Conservation (phyloP, 352 stramenopile species). For the Globisporangium takayamanum region DNA sequence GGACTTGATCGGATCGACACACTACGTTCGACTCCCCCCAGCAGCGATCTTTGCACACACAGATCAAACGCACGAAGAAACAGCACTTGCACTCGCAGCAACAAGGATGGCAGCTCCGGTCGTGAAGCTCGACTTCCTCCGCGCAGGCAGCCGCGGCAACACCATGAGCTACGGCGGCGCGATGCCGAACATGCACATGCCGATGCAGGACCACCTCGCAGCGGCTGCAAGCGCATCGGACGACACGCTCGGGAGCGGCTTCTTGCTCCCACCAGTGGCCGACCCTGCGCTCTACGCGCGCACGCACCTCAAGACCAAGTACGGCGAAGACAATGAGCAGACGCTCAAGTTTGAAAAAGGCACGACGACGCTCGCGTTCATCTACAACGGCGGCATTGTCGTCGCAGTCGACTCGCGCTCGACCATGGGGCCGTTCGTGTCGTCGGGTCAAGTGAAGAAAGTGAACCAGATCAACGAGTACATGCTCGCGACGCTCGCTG, state of each 20-base stretch:
- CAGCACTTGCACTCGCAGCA: background rate
- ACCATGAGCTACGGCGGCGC: constrained; percentile 69
- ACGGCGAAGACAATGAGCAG: constrained; percentile 94
- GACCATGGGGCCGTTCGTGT: constrained; percentile 98
- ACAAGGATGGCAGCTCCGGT: constrained; percentile 54
- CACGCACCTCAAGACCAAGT: constrained; percentile 96
- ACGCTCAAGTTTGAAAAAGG: constrained; percentile 98
- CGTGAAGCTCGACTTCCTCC: constrained; percentile 67
- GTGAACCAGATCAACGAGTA: constrained; percentile 99
- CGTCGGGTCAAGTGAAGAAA: constrained; percentile 99
- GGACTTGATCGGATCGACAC: no score
- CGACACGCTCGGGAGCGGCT: constrained; percentile 41
- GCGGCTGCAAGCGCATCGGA: constrained; percentile 9
- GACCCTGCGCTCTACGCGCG: constrained; percentile 94
- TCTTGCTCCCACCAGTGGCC: constrained; percentile 63
- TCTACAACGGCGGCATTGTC: constrained; percentile 98
- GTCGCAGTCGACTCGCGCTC: constrained; percentile 98
- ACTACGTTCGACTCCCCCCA: no score
- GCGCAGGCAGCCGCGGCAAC: constrained; percentile 48
- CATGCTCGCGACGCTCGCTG: constrained; percentile 98
- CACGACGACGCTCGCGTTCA: constrained; percentile 99
- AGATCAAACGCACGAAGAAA: no score
- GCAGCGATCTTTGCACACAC: no score
- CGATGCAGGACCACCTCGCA: constrained; percentile 26
- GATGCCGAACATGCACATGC: constrained; percentile 68